Evolutionary conservation across 352 stramenopile genomes (phyloP), one percentile per base, ranked within the genome.

Genomic region (Thalassiosira mediterranea): DNA sequence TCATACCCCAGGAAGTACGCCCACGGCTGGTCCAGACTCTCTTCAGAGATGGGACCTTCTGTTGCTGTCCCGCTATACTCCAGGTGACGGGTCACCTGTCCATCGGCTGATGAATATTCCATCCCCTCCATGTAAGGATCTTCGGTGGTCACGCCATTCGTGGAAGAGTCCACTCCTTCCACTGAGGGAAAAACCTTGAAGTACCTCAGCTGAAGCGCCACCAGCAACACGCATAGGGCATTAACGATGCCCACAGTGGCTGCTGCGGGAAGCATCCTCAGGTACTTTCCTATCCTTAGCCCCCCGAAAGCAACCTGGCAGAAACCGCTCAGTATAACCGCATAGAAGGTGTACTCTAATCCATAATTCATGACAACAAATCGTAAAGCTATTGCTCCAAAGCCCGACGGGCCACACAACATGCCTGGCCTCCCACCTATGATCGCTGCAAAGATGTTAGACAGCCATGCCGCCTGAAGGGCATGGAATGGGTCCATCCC

Each of bases 231-330:
- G 4, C 93, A 92, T 44, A 97, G 87, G 1, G 94, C 95, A 78
- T 97, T 97, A 40, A 97, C 88, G 79, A 98, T 97, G 5, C 95
- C 95, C 44, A 97, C 95, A 63, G 97, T 94, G 15, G 95, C 93
- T 0, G 93, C 95, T 37, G 90, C 82, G 2, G 94, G 93, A 51
- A 98, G 94, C 79, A 96, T 89, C 7, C 89, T 86, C 21, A 97
- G 92, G 29, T 97, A 83, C 37, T 84, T 89, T 21, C 92, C 95
- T 5, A 97, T 37, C 1, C 69, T 63, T 29, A 85, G 42, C 44
- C 76, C 49, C 1, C 85, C 2, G 78, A 72, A 72, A 31, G 87
- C 84, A 52, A 96, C 90, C 1, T 94, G 91, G 17, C 97, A 80
- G 10, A 95, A 88, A 13, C 95, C 95, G 7, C 94, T 77, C 29